Evolutionary conservation across 345 rosid species (phyloP), one percentile per base, ranked within the genome.

Genomic region (Citrus inodora): DNA sequence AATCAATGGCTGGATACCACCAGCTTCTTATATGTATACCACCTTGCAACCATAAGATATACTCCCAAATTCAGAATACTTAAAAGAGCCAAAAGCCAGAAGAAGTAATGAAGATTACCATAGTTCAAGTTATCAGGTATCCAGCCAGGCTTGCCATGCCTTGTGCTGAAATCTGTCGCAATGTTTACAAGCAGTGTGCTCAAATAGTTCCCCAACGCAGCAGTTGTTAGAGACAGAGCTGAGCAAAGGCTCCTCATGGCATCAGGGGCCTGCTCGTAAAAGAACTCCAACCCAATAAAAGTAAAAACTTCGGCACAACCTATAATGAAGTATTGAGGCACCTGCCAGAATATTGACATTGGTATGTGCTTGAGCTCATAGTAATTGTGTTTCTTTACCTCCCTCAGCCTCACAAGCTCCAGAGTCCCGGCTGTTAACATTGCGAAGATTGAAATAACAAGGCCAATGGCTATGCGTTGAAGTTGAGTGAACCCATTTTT

Each of bases 261-360:
- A 56, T 89, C 90, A 32, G 90, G 90, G 30, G 87, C 87, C 33
- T 86, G 86, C 28, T 86, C 85, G 30, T 87, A 84, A 66, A 86
- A 85, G 71, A 87, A 89, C 85, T 87, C 89, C 59, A 86, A 73
- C 2, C 88, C 90, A 25, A 89, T 78, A 59, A 83, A 83, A 35
- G 89, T 86, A 73, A 89, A 87, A 62, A 86, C 90, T 81, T 89
- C 90, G 0, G 88, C 88, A 40, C 90, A 86, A 9, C 92, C 90
- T 7, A 84, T 56, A 42, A 84, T 85, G 67, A 87, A 76, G 74
- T 87, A 86, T 56, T 87, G 88, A 0, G 90, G 89, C 46, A 83
- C 73, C 24, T 79, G 81, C 67, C 80, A 59, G 67, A 67, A 80
- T 22, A 80, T 62, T 21, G 84, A 80, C 76, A 70, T 60, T 33